Evolutionary conservation across 163 green algal species (phyloP), one percentile per base, ranked within the genome.

Genomic region (Trebouxiophyceae sp.): DNA sequence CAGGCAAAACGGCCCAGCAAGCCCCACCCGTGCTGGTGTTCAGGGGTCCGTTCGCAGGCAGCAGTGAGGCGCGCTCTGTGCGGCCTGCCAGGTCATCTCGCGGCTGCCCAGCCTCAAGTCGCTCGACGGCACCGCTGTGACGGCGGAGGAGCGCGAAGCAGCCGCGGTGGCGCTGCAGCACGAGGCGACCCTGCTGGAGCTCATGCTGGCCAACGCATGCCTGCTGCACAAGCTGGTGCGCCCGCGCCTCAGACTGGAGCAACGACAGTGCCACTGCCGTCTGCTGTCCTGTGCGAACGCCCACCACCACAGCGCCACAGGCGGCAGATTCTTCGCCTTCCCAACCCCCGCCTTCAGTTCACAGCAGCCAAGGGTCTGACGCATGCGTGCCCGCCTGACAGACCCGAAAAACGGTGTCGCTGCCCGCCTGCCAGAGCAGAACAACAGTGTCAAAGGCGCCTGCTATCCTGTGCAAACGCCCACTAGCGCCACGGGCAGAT

Each of bases 201-300:
- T 89, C 24, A 84, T 89, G 77, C 59, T 87, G 28, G 74, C 58
- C 62, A 89, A 86, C 44, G 79, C 83, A 2, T 91, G 85, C 69
- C 69, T 84, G 30, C 77, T 84, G 24, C 85, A 89, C 77, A 91
- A 91, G 67, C 75, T 92, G 77, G 81, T 86, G 57, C 56, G 77
- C n/a, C 58, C 29, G 6, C 39, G 8, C 16, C 39, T n/a, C n/a
- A n/a, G n/a, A n/a, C n/a, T n/a, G n/a, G n/a, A n/a, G n/a, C n/a
- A n/a, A n/a, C n/a, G n/a, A n/a, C n/a, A n/a, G n/a, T n/a, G n/a
- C n/a, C n/a, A n/a, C n/a, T n/a, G n/a, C n/a, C n/a, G n/a, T n/a
- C n/a, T n/a, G n/a, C n/a, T n/a, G n/a, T n/a, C n/a, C n/a, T n/a
- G n/a, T n/a, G n/a, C n/a, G n/a, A n/a, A n/a, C n/a, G n/a, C n/a